Evolutionary conservation across 805 yeast species (phyloP), one percentile per base, ranked within the genome.

Genomic region (Saccharomycopsis sp.): DNA sequence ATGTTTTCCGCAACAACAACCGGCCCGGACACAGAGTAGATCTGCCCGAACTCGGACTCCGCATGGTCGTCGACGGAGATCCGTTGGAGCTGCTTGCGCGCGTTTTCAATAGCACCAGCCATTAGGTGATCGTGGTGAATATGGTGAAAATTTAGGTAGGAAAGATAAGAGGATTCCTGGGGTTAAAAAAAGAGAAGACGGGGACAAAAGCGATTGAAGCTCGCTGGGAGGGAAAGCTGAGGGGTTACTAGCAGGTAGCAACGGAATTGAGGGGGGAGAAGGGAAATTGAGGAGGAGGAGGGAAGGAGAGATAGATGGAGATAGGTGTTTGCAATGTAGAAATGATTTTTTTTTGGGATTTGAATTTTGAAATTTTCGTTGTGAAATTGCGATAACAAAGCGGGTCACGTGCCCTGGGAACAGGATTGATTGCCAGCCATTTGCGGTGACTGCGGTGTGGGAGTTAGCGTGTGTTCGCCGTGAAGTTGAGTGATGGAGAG

Each of bases 51-150:
- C 64, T 84, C 85, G 57, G 87, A 79, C 73, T 92, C 97, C 34
- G 75, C 79, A 60, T 75, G 78, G 62, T 81, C 86, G 67, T 89
- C 92, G 63, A 92, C 75, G 40, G 94, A 84, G 67, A 91, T 84
- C 70, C 91, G 89, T 71, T 87, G 84, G 66, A 94, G 80, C 74
- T 88, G 91, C 74, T 91, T 92, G 73, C 97, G 92, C 68, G 99
- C 97, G 75, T 89, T 91, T 75, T 92, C 97, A 70, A 92, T 73
- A 70, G 96, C 97, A 76, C 97, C 97, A 73, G 97, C 97, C 97
- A 71, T 70, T 21, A n/a, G 51, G 44, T 20, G 37, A 51, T n/a
- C n/a, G n/a, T n/a, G n/a, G n/a, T n/a, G 20, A 37, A 7, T 51
- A 37, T 34, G n/a, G 16, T 34, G 21, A n/a, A 18, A 24, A 20